Evolutionary conservation across 495 filamentous ascomycete genomes (phyloP).

Genomic region (Lophium mytilinum): DNA sequence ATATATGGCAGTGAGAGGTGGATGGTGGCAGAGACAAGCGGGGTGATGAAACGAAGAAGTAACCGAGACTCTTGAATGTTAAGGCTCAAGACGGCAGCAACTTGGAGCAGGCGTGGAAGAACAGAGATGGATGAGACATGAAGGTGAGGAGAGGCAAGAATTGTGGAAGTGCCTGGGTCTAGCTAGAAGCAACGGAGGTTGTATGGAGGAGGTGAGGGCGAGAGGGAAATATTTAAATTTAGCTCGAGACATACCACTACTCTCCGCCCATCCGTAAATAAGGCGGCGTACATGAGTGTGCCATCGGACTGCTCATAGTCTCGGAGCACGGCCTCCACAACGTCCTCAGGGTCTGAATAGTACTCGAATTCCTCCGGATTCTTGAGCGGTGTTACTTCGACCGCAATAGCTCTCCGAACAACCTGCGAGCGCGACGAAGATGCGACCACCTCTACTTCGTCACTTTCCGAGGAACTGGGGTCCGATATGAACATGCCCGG

Average conservation of each 20-base stretch:
- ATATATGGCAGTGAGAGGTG: no score
- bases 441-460: not conserved
- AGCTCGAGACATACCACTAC: slow-evolving; percentile 28
- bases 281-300: slow-evolving; percentile 25
- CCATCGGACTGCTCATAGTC: slow-evolving; percentile 9
- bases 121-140: no score
- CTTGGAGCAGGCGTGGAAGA: no score
- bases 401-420: slow-evolving; percentile 9
- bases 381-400: slow-evolving; percentile 3
- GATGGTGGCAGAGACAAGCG: no score
- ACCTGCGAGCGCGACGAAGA: not conserved
- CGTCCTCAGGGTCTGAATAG: slow-evolving; percentile 19
- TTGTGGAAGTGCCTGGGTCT: no score
- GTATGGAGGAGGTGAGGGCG: not conserved
- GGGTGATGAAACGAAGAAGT: no score
- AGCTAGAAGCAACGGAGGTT: not conserved
- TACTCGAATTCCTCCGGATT: slow-evolving; percentile 16
- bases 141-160: no score
- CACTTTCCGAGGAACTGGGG: slow-evolving; percentile 1
- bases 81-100: no score
- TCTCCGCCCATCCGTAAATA: slow-evolving; percentile 21
- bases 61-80: no score
- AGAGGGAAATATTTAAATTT: not conserved
- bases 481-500: slow-evolving; percentile 12
- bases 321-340: slow-evolving; percentile 22